Conservation (phyloP, 148 eudicot genomes). For the Amaranthus cruentus region DNA sequence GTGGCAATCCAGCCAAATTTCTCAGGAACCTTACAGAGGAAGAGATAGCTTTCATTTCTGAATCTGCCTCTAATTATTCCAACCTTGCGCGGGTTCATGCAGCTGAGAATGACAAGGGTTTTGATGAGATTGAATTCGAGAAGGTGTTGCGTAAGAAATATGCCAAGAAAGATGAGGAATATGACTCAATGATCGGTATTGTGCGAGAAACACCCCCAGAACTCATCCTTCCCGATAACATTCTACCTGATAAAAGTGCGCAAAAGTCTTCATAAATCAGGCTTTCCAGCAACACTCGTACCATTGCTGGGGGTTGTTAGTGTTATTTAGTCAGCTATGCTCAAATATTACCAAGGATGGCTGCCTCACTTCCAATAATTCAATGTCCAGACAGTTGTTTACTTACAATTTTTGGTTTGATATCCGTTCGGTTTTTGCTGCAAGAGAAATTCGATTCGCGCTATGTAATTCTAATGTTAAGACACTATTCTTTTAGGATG, state of each 20-base stretch:
- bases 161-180: conserved; percentile 66
- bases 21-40: conserved; percentile 86
- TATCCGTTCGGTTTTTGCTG: too few species aligned
- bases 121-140: conserved; percentile 79
- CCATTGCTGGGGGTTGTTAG: conserved; percentile 22
- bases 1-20: conserved; percentile 88
- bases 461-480: too few species aligned
- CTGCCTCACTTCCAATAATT: background rate
- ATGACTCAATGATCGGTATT: conserved; percentile 68
- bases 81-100: conserved; percentile 81
- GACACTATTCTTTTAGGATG: too few species aligned
- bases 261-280: conserved; percentile 35
- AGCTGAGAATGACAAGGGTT: conserved; percentile 75
- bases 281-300: conserved; percentile 6
- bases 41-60: conserved; percentile 75
- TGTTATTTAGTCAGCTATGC: conserved; percentile 23
- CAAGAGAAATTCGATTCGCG: too few species aligned
- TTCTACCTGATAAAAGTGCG: conserved; percentile 44
- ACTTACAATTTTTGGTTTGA: too few species aligned
- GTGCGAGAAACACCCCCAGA: conserved; percentile 70
- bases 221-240: conserved; percentile 52
- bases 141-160: conserved; percentile 78
- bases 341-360: conserved; percentile 20
- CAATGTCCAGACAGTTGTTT: too few species aligned
- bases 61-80: conserved; percentile 68